phyloP scores from a whole-genome alignment of 2,329 filamentous ascomycete species.

The Penicillium sp. region DNA sequence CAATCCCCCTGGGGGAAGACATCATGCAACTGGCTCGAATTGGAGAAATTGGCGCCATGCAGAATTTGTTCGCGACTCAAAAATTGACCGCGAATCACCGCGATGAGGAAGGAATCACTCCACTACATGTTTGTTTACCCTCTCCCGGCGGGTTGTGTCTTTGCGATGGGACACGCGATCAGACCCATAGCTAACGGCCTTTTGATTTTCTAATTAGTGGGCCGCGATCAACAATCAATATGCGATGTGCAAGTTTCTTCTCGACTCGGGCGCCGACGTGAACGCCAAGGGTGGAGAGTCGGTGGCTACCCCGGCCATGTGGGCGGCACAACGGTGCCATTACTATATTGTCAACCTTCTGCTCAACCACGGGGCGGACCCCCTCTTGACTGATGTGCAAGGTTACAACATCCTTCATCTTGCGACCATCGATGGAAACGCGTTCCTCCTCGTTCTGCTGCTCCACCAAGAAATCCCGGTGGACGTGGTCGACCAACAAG shows the following conservation, averaged over 20 bases:
- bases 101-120: constrained; percentile 92
- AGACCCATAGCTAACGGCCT: background rate
- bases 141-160: background rate
- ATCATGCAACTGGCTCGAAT: constrained; percentile 93
- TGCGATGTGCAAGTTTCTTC: constrained; percentile 92
- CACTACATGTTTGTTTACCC: constrained; percentile 71
- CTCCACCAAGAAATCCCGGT: constrained; percentile 95
- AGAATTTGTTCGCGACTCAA: constrained; percentile 81
- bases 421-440: constrained; percentile 94
- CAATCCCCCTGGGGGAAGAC: constrained; percentile 62
- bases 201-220: constrained; percentile 61
- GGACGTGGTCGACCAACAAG: constrained; percentile 82
- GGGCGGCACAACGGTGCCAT: constrained; percentile 94
- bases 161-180: background rate
- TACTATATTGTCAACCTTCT: constrained; percentile 95
- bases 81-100: constrained; percentile 78
- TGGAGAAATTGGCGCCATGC: constrained; percentile 81
- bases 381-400: constrained; percentile 86
- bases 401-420: constrained; percentile 98
- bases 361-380: constrained; percentile 86
- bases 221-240: constrained; percentile 98
- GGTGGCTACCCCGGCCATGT: constrained; percentile 88
- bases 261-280: constrained; percentile 81
- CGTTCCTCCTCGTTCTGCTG: constrained; percentile 81
- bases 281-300: constrained; percentile 96